A percentile compares a stretch with the other conserved stretches of the same genome.
These are phyloP conservation scores for Kwoniella europaea DNA, from an alignment of 768 basidiomycete genomes.

Conservation along the genomic window DNA sequence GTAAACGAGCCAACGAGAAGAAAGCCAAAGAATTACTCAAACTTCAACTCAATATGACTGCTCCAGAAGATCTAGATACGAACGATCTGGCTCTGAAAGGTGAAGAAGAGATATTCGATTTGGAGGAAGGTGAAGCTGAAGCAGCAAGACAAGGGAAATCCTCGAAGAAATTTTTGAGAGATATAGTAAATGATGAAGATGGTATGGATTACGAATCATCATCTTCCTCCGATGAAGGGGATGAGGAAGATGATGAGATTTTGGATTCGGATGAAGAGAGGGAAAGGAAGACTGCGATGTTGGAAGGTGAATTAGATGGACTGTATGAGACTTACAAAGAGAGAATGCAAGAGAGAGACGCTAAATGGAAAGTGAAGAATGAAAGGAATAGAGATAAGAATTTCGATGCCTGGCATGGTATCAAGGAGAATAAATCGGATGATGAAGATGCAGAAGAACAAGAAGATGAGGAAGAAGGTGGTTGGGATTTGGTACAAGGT, in stretches of 20 bases:
- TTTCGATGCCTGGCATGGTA: constrained; percentile 80
- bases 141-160: constrained; percentile 59
- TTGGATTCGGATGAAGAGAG: constrained; percentile 67
- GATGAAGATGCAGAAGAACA: constrained; percentile 42
- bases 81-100: constrained; percentile 67
- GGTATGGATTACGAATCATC: constrained; percentile 59
- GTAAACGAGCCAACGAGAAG: constrained; percentile 84
- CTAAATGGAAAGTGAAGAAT: constrained; percentile 83
- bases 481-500: constrained; percentile 58
- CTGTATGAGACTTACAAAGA: constrained; percentile 87
- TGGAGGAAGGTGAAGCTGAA: constrained; percentile 67
- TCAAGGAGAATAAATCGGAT: constrained; percentile 59
- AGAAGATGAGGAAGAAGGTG: constrained; percentile 59
- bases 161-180: constrained; percentile 60
- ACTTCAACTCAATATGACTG: constrained; percentile 96
- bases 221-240: constrained; percentile 51
- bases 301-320: constrained; percentile 87
- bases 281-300: constrained; percentile 65
- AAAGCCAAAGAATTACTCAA: constrained; percentile 85
- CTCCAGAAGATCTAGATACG: constrained; percentile 92
- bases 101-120: constrained; percentile 85
- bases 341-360: constrained; percentile 77
- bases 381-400: constrained; percentile 73
- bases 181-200: constrained; percentile 61
- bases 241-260: constrained; percentile 60